A percentile compares a stretch with the other conserved stretches of the same genome.
phyloP scores from a whole-genome alignment of 2,329 filamentous ascomycete genomes.

The Xylaria sp. region DNA sequence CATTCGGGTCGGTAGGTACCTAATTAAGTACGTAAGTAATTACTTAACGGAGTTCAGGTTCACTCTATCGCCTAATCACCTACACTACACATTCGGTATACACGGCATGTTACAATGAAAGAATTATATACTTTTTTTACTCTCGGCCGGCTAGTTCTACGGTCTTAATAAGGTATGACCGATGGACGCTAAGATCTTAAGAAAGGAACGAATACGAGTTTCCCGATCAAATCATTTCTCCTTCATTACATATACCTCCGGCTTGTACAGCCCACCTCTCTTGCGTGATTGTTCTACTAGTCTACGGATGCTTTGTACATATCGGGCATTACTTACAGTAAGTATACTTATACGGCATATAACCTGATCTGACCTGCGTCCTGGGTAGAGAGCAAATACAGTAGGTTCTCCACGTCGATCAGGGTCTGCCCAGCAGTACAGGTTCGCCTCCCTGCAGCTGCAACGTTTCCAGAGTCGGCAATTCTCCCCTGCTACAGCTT shows the following conservation, averaged over 20 bases:
- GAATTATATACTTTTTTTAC: not conserved
- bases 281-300: not conserved
- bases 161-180: not conserved
- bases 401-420: constrained; percentile 26
- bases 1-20: not conserved
- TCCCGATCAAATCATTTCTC: not conserved
- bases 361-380: not conserved
- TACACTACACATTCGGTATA: not conserved
- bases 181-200: not conserved
- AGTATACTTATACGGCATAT: constrained; percentile 1
- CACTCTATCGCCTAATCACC: not conserved
- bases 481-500: constrained; percentile 35
- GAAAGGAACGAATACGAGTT: not conserved
- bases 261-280: not conserved
- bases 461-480: constrained; percentile 50
- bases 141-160: not conserved
- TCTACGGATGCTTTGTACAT: not conserved
- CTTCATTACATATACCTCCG: not conserved
- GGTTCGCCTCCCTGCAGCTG: constrained; percentile 38
- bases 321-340: not conserved
- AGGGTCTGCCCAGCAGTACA: constrained; percentile 14
- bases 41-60: not conserved
- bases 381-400: not conserved
- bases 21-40: not conserved
- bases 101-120: not conserved